Conservation (phyloP, 2,329 filamentous ascomycete species). For the Penicillium crustosum region DNA sequence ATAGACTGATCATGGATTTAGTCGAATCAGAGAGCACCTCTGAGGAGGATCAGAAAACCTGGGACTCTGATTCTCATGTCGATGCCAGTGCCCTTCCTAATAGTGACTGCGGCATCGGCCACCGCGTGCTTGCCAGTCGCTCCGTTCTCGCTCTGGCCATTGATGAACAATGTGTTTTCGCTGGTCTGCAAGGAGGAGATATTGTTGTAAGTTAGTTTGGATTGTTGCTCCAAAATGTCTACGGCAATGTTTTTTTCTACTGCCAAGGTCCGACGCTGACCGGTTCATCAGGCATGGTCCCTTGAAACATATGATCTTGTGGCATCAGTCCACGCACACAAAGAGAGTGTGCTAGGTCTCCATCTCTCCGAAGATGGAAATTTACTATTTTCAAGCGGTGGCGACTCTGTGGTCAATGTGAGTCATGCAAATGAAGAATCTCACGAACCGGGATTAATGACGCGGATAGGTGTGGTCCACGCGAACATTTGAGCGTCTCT, state of each 20-base stretch:
- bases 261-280: slow-evolving; percentile 13
- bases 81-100: slow-evolving; percentile 24
- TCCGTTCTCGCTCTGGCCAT: slow-evolving; percentile 72
- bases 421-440: slow-evolving; percentile 14
- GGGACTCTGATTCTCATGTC: slow-evolving; percentile 32
- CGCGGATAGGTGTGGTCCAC: slow-evolving; percentile 73
- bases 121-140: slow-evolving; percentile 43
- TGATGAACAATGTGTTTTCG: slow-evolving; percentile 78
- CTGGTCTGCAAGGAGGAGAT: slow-evolving; percentile 89
- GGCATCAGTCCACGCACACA: slow-evolving; percentile 79
- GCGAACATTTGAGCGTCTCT: slow-evolving; percentile 69
- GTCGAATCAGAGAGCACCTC: slow-evolving; percentile 38
- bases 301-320: slow-evolving; percentile 82
- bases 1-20: slow-evolving; percentile 32
- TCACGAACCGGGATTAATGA: slow-evolving; percentile 11
- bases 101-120: slow-evolving; percentile 42
- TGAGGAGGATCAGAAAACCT: slow-evolving; percentile 39
- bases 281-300: slow-evolving; percentile 66
- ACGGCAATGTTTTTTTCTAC: background rate
- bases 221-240: background rate
- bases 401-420: slow-evolving; percentile 88
- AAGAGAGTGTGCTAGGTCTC: slow-evolving; percentile 84
- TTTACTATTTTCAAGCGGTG: slow-evolving; percentile 86
- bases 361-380: slow-evolving; percentile 72
- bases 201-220: slow-evolving; percentile 61